Evolutionary conservation across 345 rosid genomes (phyloP).

Genomic region (Moricandia arvensis): DNA sequence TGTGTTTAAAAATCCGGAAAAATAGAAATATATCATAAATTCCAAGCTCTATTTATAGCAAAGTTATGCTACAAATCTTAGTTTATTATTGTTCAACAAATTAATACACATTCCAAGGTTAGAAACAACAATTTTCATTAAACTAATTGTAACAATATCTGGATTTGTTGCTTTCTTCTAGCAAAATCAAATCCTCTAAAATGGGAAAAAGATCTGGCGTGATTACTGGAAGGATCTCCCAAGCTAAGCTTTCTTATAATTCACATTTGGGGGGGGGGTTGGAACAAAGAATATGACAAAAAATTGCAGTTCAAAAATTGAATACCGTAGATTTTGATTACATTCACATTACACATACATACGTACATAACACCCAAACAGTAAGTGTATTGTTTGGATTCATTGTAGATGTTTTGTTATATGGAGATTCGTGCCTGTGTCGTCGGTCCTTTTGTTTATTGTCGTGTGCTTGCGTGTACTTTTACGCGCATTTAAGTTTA

Average conservation of each 20-base stretch:
- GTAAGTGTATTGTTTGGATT: too few species aligned
- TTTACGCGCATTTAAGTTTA: background rate
- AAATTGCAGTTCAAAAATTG: background rate
- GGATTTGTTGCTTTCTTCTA: background rate
- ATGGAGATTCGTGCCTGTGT: conserved; percentile 1
- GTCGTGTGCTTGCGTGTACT: too few species aligned
- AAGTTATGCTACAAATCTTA: too few species aligned
- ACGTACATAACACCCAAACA: too few species aligned
- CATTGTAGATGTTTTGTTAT: background rate
- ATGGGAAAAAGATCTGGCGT: background rate
- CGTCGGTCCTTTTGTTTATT: conserved; percentile 18
- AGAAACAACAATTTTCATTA: background rate
- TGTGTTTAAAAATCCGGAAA: too few species aligned
- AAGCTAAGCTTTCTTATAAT: background rate
- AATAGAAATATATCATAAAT: too few species aligned
- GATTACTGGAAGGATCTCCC: background rate
- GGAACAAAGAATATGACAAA: background rate
- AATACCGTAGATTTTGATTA: background rate
- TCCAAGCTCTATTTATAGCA: too few species aligned
- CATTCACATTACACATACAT: background rate
- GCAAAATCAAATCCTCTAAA: background rate
- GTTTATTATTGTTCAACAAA: background rate
- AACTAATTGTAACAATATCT: background rate
- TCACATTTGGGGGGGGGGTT: too few species aligned
- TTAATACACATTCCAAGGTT: background rate